Percentiles rank a stretch among this genome's conserved stretches.
These are phyloP conservation scores for Plasmodium billcollinsi DNA, from an alignment of 169 alveolate genomes.

Conservation along the genomic window DNA sequence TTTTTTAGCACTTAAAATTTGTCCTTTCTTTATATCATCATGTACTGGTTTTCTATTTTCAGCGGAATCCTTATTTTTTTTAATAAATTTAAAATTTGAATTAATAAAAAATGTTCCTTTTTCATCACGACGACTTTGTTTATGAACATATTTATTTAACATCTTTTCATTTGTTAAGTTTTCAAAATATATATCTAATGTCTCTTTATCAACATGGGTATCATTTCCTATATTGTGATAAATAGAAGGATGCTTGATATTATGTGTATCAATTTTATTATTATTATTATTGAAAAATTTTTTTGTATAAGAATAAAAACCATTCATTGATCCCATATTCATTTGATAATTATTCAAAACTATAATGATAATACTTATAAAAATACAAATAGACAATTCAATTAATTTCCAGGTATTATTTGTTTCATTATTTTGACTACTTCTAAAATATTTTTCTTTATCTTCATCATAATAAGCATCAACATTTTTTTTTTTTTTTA, in stretches of 20 bases:
- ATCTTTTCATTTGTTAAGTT: too few relatives aligned
- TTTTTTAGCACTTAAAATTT: too few relatives aligned
- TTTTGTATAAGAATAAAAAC: conserved; percentile 44
- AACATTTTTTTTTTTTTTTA: conserved; percentile 64
- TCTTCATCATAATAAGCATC: conserved; percentile 78
- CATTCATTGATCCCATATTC: conserved; percentile 65
- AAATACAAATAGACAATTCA: conserved; percentile 47
- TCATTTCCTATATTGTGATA: too few relatives aligned
- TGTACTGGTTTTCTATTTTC: too few relatives aligned
- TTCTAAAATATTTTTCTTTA: conserved; percentile 62
- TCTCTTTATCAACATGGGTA: too few relatives aligned
- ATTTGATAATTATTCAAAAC: conserved; percentile 58
- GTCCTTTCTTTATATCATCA: too few relatives aligned
- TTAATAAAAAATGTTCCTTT: too few relatives aligned
- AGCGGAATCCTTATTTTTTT: too few relatives aligned
- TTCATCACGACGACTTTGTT: too few relatives aligned
- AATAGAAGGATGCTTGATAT: background rate
- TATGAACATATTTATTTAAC: too few relatives aligned
- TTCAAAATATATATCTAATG: too few relatives aligned
- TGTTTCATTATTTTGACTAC: conserved; percentile 62
- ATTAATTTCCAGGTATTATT: conserved; percentile 37
- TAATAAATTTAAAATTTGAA: too few relatives aligned
- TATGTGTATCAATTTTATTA: background rate
- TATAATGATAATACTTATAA: conserved; percentile 47
- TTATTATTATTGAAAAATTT: background rate